Percentiles rank a stretch among this genome's conserved stretches.
These are phyloP conservation scores for Verticillium alfalfae DNA, from an alignment of 2,329 filamentous ascomycete species.

Conservation along the genomic window DNA sequence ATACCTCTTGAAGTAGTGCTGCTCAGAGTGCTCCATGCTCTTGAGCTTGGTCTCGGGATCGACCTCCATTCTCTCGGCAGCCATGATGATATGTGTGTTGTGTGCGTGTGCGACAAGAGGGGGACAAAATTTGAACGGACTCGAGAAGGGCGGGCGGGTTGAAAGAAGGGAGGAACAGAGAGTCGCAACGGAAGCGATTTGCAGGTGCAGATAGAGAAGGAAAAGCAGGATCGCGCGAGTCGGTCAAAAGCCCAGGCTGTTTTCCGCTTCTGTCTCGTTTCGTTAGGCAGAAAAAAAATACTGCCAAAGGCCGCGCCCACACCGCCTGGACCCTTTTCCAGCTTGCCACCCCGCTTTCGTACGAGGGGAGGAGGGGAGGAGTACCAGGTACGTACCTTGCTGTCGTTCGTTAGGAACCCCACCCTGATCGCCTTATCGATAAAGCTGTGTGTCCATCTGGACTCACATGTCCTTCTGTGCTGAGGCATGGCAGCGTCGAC, in stretches of 20 bases:
- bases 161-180: neutral
- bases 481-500: too few species aligned
- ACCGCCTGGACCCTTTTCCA: neutral
- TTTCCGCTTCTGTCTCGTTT: neutral
- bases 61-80: slow-evolving; percentile 50
- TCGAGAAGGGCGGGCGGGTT: neutral
- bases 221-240: neutral
- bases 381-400: neutral
- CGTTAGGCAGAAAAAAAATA: neutral
- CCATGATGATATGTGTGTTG: slow-evolving; percentile 24
- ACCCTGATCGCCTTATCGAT: neutral
- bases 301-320: neutral
- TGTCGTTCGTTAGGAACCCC: neutral
- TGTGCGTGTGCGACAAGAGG: neutral
- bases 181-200: neutral
- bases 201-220: neutral
- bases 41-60: slow-evolving; percentile 59
- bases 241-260: neutral
- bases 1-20: slow-evolving; percentile 98
- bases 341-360: neutral
- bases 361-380: too few species aligned
- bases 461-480: too few species aligned
- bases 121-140: neutral
- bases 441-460: neutral
- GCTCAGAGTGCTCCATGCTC: slow-evolving; percentile 85